Conservation (phyloP, 148 eudicot species). For the Pharnaceum exiguum region DNA sequence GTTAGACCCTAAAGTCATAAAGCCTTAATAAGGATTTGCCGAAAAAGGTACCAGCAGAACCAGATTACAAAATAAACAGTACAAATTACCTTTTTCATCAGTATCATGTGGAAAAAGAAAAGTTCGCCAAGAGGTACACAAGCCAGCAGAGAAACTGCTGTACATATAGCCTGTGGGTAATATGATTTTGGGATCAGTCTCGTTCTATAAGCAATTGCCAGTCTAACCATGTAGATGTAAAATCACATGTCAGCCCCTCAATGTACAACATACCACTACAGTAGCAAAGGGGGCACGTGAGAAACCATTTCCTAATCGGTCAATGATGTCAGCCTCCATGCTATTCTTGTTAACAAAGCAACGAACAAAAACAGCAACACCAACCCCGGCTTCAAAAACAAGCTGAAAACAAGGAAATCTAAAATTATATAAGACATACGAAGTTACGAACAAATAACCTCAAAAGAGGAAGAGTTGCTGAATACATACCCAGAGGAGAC, state of each 20-base stretch:
- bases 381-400: slow-evolving; percentile 78
- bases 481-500: slow-evolving; percentile 85
- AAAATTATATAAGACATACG: slow-evolving; percentile 19
- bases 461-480: background rate
- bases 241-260: background rate
- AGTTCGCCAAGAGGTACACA: slow-evolving; percentile 96
- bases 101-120: slow-evolving; percentile 94
- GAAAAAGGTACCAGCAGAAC: background rate
- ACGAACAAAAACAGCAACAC: slow-evolving; percentile 80
- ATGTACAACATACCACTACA: slow-evolving; percentile 69
- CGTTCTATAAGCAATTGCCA: background rate
- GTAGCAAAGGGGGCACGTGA: slow-evolving; percentile 90
- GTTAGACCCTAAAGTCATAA: slow-evolving; percentile 70
- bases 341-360: slow-evolving; percentile 72
- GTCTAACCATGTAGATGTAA: background rate
- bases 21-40: background rate
- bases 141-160: slow-evolving; percentile 80
- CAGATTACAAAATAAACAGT: background rate
- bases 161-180: slow-evolving; percentile 71
- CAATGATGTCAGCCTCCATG: slow-evolving; percentile 80
- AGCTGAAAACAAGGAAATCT: slow-evolving; percentile 52
- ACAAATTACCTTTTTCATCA: slow-evolving; percentile 78
- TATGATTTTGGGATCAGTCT: background rate
- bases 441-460: slow-evolving; percentile 4
- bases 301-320: slow-evolving; percentile 95